These are phyloP conservation scores for Oleoguttula mirabilis DNA, from an alignment of 495 filamentous ascomycete genomes.

Conservation along the genomic window DNA sequence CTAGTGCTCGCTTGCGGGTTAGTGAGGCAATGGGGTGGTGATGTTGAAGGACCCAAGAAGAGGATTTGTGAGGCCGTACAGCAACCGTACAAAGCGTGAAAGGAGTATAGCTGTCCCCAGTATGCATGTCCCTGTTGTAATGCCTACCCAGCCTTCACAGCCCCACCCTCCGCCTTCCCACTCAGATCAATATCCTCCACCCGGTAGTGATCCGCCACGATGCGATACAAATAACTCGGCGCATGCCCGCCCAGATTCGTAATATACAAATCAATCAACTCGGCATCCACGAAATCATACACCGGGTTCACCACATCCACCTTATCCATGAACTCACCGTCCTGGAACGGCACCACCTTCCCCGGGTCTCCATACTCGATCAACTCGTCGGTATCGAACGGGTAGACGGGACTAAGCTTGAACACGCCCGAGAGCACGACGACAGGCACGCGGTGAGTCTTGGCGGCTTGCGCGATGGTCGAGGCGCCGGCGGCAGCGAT, in stretches of 20 bases:
- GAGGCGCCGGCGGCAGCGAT: conserved; percentile 67
- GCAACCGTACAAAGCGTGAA: too few relatives aligned
- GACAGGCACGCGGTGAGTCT: conserved; percentile 64
- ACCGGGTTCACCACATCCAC: conserved; percentile 71
- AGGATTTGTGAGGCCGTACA: too few relatives aligned
- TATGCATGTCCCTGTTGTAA: too few relatives aligned
- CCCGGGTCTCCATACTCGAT: conserved; percentile 73
- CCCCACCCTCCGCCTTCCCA: conserved; percentile 42
- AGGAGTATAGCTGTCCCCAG: too few relatives aligned
- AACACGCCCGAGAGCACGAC: conserved; percentile 77
- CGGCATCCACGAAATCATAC: conserved; percentile 70
- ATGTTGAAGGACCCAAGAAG: too few relatives aligned
- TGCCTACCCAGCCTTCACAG: conserved; percentile 31
- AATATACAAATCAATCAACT: conserved; percentile 77
- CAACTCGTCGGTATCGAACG: conserved; percentile 61
- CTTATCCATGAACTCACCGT: conserved; percentile 61
- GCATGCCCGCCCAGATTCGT: conserved; percentile 86
- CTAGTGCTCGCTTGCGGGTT: too few relatives aligned
- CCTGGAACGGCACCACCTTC: conserved; percentile 57
- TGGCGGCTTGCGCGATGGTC: conserved; percentile 70
- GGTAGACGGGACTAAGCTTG: conserved; percentile 80
- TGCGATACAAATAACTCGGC: conserved; percentile 20
- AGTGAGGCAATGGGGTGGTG: too few relatives aligned
- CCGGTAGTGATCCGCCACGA: conserved; percentile 26
- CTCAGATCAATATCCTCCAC: conserved; percentile 22